Evolutionary conservation across 192 early-diverging fungal species (phyloP).

Genomic region (Piromyces finnis): DNA sequence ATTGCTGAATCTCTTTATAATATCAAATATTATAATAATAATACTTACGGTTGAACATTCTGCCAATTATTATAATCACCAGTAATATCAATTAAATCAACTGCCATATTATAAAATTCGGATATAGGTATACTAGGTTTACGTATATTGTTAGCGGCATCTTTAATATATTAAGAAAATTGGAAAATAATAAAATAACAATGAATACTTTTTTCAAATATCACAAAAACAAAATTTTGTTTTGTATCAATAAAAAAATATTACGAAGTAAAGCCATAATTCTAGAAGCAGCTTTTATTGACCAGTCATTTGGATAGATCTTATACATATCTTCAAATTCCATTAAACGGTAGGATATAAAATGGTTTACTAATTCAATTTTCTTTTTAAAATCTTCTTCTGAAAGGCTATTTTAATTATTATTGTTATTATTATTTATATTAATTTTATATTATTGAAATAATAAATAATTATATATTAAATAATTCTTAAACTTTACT

Average conservation of each 20-base stretch:
- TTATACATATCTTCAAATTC: slow-evolving; percentile 25
- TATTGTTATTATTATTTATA: too few relatives aligned
- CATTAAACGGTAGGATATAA: slow-evolving; percentile 63
- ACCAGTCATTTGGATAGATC: slow-evolving; percentile 76
- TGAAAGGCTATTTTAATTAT: slow-evolving; percentile 28
- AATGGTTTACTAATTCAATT: slow-evolving; percentile 66
- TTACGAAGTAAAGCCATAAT: slow-evolving; percentile 77
- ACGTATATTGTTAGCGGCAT: slow-evolving; percentile 52
- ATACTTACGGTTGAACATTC: not conserved
- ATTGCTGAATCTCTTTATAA: too few relatives aligned
- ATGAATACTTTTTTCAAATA: too few relatives aligned
- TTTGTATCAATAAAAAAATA: not conserved
- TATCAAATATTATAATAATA: too few relatives aligned
- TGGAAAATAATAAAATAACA: too few relatives aligned
- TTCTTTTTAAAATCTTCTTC: slow-evolving; percentile 42
- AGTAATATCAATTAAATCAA: slow-evolving; percentile 51
- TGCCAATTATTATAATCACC: slow-evolving; percentile 37
- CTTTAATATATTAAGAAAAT: too few relatives aligned
- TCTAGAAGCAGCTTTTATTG: slow-evolving; percentile 59
- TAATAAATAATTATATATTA: not conserved
- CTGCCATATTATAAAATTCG: slow-evolving; percentile 69
- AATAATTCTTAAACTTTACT: slow-evolving; percentile 14
- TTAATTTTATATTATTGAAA: too few relatives aligned
- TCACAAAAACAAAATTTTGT: too few relatives aligned
- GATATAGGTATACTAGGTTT: slow-evolving; percentile 36